Evolutionary conservation across 768 basidiomycete species (phyloP), one percentile per base, ranked within the genome.

Genomic region (Termitomyces sp.): DNA sequence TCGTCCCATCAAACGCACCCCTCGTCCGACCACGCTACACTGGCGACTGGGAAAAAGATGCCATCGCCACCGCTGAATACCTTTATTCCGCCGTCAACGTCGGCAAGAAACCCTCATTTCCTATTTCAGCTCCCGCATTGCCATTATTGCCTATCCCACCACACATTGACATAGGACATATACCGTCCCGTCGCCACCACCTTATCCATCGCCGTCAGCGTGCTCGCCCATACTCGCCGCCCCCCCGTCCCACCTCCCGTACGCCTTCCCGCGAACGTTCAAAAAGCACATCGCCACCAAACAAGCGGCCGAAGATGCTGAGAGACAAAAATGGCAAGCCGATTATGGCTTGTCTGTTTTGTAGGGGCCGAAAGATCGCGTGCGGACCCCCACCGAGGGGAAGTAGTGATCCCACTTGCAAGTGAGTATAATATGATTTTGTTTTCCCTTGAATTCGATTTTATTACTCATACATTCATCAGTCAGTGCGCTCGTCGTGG

Each of bases 361-460:
- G 79, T 50, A 67, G 79, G 6, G 76, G 76, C 1, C 67, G 80
- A 12, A 81, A 81, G 67, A 81, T 81, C 48, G 80, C 79, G 8
- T 81, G 80, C 23, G 78, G 80, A 0, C 71, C 77, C 6, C 75
- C 77, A 1, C 60, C 67, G 2, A 66, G 67, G 0, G 72, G 69
- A 2, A 73, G 69, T 47, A 68, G 66, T 39, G 76, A 75, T 53
- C 69, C 66, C 43, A 73, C 76, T 0, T 81, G 79, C 78, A 79
- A 79, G 80, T 81, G 58, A 72, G 79, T 74, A 6, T 56, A 21
- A 19, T 3, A 14, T 28, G 23, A 5, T 3, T 21, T 14, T 6
- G 1, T 25, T 21, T 12, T 12, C 0, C 25, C 6, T 5, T 34
- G 12, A 14, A 14, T 12, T 34, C 6, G 12, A 5, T 11, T 25